These are phyloP conservation scores for Phialocephala sp. DNA, from an alignment of 2,329 filamentous ascomycete genomes.

Conservation along the genomic window DNA sequence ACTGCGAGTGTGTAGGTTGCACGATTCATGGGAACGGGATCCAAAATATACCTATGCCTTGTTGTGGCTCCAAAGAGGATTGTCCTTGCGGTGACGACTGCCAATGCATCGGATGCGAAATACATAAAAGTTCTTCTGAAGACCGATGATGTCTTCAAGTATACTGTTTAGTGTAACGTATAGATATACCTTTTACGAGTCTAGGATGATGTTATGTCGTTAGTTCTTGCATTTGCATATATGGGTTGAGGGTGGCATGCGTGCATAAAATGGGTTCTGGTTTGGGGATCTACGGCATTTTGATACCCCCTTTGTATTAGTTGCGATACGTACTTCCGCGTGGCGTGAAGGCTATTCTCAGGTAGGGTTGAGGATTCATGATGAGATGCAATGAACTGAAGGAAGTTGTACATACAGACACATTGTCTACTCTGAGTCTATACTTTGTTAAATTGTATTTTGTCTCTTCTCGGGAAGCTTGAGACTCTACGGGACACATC, in stretches of 20 bases:
- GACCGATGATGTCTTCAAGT: not conserved
- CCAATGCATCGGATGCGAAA: constrained; percentile 60
- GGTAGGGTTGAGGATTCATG: not conserved
- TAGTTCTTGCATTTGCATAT: not conserved
- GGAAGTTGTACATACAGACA: not conserved
- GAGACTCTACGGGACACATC: no score
- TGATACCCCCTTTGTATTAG: constrained; percentile 2
- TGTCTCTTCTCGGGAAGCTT: no score
- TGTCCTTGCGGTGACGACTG: constrained; percentile 66
- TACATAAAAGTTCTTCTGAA: constrained; percentile 47
- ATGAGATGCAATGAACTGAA: not conserved
- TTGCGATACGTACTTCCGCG: no score
- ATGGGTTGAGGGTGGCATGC: not conserved
- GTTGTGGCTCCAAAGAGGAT: constrained; percentile 50
- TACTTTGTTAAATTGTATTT: no score
- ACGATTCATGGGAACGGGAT: constrained; percentile 52
- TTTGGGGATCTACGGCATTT: not conserved
- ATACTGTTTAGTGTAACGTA: not conserved
- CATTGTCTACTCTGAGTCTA: no score
- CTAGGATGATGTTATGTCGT: not conserved
- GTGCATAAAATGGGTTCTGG: constrained; percentile 1
- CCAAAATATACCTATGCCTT: constrained; percentile 28
- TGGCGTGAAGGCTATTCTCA: not conserved
- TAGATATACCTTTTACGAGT: not conserved
- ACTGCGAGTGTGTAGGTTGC: constrained; percentile 63